phyloP scores from a whole-genome alignment of 345 rosid species.

The Turnera subulata region DNA sequence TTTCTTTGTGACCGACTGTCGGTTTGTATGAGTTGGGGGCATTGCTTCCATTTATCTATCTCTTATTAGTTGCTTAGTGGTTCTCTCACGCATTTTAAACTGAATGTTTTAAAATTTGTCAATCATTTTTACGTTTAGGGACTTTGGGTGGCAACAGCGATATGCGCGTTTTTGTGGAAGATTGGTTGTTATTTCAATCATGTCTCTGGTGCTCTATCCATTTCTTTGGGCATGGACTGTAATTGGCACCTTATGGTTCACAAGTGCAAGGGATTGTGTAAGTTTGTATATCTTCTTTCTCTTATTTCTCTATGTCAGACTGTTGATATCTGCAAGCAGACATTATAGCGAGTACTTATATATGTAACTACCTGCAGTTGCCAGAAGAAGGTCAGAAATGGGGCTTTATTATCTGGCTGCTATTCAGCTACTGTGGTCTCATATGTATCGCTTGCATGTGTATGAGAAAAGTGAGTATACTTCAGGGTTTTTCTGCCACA shows the following conservation, averaged over 20 bases:
- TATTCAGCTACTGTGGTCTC: slow-evolving; percentile 94
- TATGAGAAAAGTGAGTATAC: slow-evolving; percentile 56
- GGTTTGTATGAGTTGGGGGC: too few relatives aligned
- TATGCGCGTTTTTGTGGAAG: slow-evolving; percentile 90
- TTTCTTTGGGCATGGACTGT: slow-evolving; percentile 97
- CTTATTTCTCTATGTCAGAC: not conserved
- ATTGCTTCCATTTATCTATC: too few relatives aligned
- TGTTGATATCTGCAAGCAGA: slow-evolving; percentile 2
- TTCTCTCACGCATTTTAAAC: not conserved
- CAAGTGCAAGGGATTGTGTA: slow-evolving; percentile 70
- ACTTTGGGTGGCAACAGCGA: slow-evolving; percentile 96
- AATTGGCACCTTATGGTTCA: slow-evolving; percentile 88
- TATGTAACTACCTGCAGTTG: slow-evolving; percentile 42
- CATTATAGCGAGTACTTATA: slow-evolving; percentile 7
- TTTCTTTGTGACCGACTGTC: not conserved
- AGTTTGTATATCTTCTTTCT: slow-evolving; percentile 20
- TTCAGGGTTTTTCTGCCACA: not conserved
- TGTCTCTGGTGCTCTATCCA: slow-evolving; percentile 77
- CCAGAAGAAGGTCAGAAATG: slow-evolving; percentile 94
- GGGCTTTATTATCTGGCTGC: slow-evolving; percentile 96
- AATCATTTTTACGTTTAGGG: slow-evolving; percentile 48
- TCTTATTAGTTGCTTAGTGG: too few relatives aligned
- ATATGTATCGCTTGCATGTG: slow-evolving; percentile 80
- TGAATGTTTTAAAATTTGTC: too few relatives aligned
- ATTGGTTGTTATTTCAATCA: slow-evolving; percentile 68